A percentile compares a stretch with the other conserved stretches of the same genome.
phyloP scores from a whole-genome alignment of 176 grass and related monocot genomes.

The Dendrocalamus sinicus region DNA sequence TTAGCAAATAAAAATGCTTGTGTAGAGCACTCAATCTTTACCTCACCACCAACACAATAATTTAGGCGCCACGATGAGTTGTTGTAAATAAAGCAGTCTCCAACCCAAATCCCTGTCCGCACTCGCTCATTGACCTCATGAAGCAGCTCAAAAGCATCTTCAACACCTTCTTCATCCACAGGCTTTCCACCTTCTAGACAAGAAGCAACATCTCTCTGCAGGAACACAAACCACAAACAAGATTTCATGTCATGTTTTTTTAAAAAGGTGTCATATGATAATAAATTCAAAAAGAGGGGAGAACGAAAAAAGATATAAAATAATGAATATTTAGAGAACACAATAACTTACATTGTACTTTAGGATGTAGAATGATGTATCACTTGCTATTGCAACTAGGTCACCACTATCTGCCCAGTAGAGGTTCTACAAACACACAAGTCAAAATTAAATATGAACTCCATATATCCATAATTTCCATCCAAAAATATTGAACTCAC shows the following conservation, averaged over 20 bases:
- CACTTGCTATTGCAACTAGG: slow-evolving; percentile 92
- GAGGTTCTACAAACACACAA: slow-evolving; percentile 65
- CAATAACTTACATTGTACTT: slow-evolving; percentile 88
- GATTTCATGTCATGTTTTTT: slow-evolving; percentile 11
- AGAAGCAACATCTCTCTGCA: slow-evolving; percentile 83
- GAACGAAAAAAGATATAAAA: not conserved
- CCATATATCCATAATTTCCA: slow-evolving; percentile 22
- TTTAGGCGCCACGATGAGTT: slow-evolving; percentile 93
- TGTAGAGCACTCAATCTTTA: slow-evolving; percentile 43
- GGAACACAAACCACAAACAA: slow-evolving; percentile 26
- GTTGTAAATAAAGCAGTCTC: slow-evolving; percentile 99
- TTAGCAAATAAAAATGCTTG: slow-evolving; percentile 28
- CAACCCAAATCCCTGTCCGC: slow-evolving; percentile 96
- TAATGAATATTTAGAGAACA: slow-evolving; percentile 41
- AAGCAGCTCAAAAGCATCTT: slow-evolving; percentile 98
- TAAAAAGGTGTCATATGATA: not conserved
- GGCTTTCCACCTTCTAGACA: slow-evolving; percentile 82
- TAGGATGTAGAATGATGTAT: slow-evolving; percentile 96
- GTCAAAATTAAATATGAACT: slow-evolving; percentile 10
- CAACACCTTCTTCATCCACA: slow-evolving; percentile 79
- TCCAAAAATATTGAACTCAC: slow-evolving; percentile 44
- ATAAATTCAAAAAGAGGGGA: not conserved
- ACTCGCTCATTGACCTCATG: slow-evolving; percentile 97
- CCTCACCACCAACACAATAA: slow-evolving; percentile 98
- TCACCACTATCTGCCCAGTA: slow-evolving; percentile 99